These are phyloP conservation scores for Naganishia friedmannii DNA, from an alignment of 768 basidiomycete genomes.

Conservation along the genomic window DNA sequence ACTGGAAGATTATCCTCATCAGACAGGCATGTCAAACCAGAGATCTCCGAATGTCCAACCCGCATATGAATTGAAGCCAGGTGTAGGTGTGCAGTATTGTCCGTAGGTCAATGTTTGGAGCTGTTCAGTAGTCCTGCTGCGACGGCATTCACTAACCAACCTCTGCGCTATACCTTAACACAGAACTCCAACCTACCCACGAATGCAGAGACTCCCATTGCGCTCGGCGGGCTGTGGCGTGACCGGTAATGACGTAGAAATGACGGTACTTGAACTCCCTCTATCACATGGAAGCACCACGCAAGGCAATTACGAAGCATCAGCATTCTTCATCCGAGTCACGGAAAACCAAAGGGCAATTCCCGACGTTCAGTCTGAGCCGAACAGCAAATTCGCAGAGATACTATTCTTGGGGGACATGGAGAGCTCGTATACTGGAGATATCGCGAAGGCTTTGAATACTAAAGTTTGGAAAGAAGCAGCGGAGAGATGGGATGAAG, in stretches of 20 bases:
- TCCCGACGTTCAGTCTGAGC: not conserved
- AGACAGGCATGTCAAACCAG: not conserved
- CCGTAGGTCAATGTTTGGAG: slow-evolving; percentile 19
- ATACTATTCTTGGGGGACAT: slow-evolving; percentile 94
- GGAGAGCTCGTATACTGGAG: slow-evolving; percentile 58
- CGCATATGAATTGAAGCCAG: slow-evolving; percentile 1
- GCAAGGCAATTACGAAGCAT: slow-evolving; percentile 63
- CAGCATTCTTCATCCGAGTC: slow-evolving; percentile 77
- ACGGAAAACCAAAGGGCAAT: slow-evolving; percentile 50
- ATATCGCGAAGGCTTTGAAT: slow-evolving; percentile 54
- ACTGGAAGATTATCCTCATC: not conserved
- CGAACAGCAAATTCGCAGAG: slow-evolving; percentile 53
- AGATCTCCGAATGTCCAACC: not conserved
- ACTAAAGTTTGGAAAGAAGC: slow-evolving; percentile 75
- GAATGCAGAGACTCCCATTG: slow-evolving; percentile 56
- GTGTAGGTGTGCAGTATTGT: slow-evolving; percentile 32
- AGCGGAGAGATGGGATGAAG: slow-evolving; percentile 65
- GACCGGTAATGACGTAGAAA: slow-evolving; percentile 42
- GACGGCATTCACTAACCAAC: not conserved
- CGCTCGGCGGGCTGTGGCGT: slow-evolving; percentile 49
- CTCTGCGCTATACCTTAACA: too few relatives aligned
- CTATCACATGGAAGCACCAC: slow-evolving; percentile 67
- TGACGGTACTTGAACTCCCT: slow-evolving; percentile 61
- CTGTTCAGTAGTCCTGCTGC: not conserved
- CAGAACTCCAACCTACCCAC: slow-evolving; percentile 21